These are phyloP conservation scores for Umbelopsis sp. DNA, from an alignment of 192 early-diverging fungal species.

Conservation along the genomic window DNA sequence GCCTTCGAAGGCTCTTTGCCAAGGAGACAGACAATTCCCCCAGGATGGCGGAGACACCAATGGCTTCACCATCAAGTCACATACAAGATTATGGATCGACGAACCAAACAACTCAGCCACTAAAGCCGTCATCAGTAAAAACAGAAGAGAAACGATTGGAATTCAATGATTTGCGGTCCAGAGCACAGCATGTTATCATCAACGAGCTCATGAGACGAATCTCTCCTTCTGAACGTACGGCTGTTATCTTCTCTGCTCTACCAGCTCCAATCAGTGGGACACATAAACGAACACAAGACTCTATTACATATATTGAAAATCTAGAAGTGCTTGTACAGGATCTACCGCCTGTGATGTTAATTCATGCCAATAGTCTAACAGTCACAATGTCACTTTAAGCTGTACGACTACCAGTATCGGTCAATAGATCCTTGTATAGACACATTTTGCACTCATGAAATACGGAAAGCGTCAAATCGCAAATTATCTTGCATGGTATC, in stretches of 20 bases:
- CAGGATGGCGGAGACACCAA: not conserved
- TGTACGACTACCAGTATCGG: too few species aligned
- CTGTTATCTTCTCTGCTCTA: constrained; percentile 61
- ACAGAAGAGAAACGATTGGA: constrained; percentile 26
- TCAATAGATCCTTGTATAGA: too few species aligned
- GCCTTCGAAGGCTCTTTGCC: not conserved
- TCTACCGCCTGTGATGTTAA: constrained; percentile 60
- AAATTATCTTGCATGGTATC: too few species aligned
- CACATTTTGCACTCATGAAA: too few species aligned
- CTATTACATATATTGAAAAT: constrained; percentile 51
- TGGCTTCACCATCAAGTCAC: not conserved
- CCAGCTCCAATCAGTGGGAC: constrained; percentile 60
- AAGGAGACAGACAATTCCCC: not conserved
- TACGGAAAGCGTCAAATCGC: too few species aligned
- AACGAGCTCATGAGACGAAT: constrained; percentile 64
- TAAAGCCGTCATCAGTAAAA: not conserved
- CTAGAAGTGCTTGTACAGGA: constrained; percentile 50
- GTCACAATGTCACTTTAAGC: constrained; percentile 63
- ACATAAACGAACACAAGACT: constrained; percentile 36
- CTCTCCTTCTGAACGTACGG: constrained; percentile 44
- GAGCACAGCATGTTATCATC: constrained; percentile 58
- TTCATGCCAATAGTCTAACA: constrained; percentile 66
- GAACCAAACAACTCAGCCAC: not conserved
- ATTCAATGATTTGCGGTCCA: constrained; percentile 55
- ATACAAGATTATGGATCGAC: constrained; percentile 1